Percentiles rank a stretch among this genome's conserved stretches.
These are phyloP conservation scores for Saturnispora diversa DNA, from an alignment of 805 yeast genomes.

Conservation along the genomic window DNA sequence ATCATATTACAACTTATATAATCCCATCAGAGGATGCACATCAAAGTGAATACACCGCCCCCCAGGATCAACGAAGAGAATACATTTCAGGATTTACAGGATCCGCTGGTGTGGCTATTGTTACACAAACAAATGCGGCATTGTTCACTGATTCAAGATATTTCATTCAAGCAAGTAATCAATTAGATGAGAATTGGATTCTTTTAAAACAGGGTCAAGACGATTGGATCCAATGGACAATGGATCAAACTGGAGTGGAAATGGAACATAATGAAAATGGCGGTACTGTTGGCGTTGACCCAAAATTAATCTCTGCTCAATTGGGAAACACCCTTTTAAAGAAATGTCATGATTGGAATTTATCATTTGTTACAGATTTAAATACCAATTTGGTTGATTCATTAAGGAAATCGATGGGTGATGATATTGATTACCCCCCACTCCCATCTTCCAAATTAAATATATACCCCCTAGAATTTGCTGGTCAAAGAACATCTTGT, in stretches of 20 bases:
- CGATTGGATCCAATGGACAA: conserved; percentile 84
- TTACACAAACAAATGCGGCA: conserved; percentile 61
- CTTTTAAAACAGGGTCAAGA: conserved; percentile 70
- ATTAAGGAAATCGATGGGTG: conserved; percentile 48
- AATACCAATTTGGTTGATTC: conserved; percentile 60
- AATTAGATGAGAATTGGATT: conserved; percentile 72
- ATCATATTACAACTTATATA: conserved; percentile 42
- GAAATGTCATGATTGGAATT: conserved; percentile 29
- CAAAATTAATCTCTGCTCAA: conserved; percentile 53
- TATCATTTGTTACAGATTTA: conserved; percentile 43
- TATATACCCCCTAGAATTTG: conserved; percentile 32
- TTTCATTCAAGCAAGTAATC: conserved; percentile 81
- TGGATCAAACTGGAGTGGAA: conserved; percentile 37
- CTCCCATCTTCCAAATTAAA: conserved; percentile 23
- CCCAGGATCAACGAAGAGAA: conserved; percentile 73
- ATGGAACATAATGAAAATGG: background rate
- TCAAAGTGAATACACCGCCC: conserved; percentile 81
- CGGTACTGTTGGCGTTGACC: conserved; percentile 70
- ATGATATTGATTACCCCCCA: conserved; percentile 15
- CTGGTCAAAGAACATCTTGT: conserved; percentile 34
- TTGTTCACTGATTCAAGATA: conserved; percentile 93
- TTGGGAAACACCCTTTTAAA: conserved; percentile 36
- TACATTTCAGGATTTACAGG: conserved; percentile 88
- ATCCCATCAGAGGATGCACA: conserved; percentile 83
- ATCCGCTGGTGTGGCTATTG: conserved; percentile 86